Conservation (phyloP, 441 rosid genomes). For the Jatropha multifida region DNA sequence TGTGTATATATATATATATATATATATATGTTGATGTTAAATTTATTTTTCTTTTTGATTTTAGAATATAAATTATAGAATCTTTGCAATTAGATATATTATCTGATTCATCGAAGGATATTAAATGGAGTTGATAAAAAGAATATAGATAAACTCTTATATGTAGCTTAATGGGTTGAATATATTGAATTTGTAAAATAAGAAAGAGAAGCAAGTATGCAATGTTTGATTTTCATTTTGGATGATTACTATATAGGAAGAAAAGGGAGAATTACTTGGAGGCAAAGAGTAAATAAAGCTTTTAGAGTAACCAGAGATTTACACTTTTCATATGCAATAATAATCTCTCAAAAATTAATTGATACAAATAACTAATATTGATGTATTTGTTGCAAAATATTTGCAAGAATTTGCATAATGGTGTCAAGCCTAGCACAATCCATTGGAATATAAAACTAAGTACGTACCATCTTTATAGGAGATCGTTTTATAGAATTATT, state of each 20-base stretch:
- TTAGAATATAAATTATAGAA: too few relatives aligned
- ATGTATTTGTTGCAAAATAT: neutral
- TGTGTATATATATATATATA: too few relatives aligned
- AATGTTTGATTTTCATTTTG: slow-evolving; percentile 4
- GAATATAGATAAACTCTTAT: slow-evolving; percentile 39
- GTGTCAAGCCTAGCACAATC: slow-evolving; percentile 54
- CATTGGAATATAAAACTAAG: slow-evolving; percentile 65
- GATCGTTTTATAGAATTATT: slow-evolving; percentile 36
- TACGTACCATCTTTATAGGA: slow-evolving; percentile 48
- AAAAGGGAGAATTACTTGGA: slow-evolving; percentile 50
- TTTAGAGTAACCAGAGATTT: slow-evolving; percentile 66
- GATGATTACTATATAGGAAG: slow-evolving; percentile 31
- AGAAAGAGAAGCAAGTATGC: neutral
- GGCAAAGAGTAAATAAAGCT: slow-evolving; percentile 55
- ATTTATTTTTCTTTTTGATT: too few relatives aligned
- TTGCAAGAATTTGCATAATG: slow-evolving; percentile 59
- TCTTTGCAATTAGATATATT: too few relatives aligned
- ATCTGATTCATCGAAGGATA: too few relatives aligned
- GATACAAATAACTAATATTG: neutral
- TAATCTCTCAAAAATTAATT: neutral
- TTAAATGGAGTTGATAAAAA: neutral
- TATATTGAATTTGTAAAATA: too few relatives aligned
- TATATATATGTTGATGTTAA: too few relatives aligned
- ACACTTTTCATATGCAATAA: neutral
- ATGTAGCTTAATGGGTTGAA: neutral